Evolutionary conservation across 768 basidiomycete species (phyloP).

Genomic region (Pisolithus tinctorius): DNA sequence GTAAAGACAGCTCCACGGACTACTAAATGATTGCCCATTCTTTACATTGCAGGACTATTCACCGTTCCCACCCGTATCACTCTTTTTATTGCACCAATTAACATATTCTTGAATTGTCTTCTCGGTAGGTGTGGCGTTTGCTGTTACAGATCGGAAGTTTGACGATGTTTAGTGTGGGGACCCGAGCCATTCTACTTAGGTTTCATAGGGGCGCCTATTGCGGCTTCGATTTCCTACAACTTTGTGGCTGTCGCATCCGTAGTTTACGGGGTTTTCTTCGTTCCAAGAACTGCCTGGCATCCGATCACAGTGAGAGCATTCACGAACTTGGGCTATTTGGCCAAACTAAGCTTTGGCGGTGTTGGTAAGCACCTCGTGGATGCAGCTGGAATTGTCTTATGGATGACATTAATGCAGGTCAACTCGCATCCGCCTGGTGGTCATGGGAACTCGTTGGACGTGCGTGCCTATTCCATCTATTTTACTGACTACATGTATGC

Average conservation of each 20-base stretch:
- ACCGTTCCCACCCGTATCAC: conserved; percentile 80
- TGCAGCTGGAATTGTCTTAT: too few relatives aligned
- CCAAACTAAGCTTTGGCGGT: conserved; percentile 76
- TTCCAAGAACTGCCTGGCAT: conserved; percentile 77
- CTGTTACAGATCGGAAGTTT: background rate
- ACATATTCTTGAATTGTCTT: conserved; percentile 73
- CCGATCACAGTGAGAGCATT: conserved; percentile 62
- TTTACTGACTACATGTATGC: background rate
- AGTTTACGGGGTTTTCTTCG: conserved; percentile 54
- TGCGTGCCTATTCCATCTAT: conserved; percentile 6
- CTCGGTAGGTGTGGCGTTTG: conserved; percentile 46
- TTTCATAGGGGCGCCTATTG: conserved; percentile 88
- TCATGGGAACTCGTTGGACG: conserved; percentile 81
- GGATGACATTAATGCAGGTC: conserved; percentile 24
- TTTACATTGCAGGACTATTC: conserved; percentile 40
- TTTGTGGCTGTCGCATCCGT: conserved; percentile 60
- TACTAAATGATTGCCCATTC: too few relatives aligned
- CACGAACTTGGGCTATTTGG: conserved; percentile 59
- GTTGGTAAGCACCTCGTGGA: conserved; percentile 24
- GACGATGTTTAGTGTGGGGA: conserved; percentile 17
- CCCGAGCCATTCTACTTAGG: conserved; percentile 58
- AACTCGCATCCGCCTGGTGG: conserved; percentile 94
- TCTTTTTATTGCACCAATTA: conserved; percentile 76
- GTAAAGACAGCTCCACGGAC: conserved; percentile 14
- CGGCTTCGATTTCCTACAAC: conserved; percentile 85